Base-by-base conservation (phyloP, 1,139 yeast genomes). In the Hyphopichia pseudoburtonii region DNA sequence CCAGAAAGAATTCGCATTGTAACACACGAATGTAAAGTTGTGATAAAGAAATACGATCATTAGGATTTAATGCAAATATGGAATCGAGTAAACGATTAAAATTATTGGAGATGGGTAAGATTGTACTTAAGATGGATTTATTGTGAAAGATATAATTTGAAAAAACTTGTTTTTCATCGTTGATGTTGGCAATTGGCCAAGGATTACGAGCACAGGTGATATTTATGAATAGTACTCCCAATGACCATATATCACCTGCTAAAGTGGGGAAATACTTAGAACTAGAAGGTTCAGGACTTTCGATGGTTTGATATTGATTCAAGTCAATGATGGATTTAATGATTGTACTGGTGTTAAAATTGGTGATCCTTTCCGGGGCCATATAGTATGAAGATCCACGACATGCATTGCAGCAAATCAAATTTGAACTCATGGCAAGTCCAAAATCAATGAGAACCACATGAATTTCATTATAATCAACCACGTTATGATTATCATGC, bases 331-430 rank as follows among this genome's bases (percentile, higher is more conserved):
- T 40, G 15, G 57, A 47, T 30, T 52, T 52, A 30, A 66, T 59
- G 19, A 57, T 43, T 21, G 50, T 52, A 45, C 58, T 63, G 30
- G 69, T 64, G 42, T 60, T 63, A 48, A 56, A 70, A 43, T 77
- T 76, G 40, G 73, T 74, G 17, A 85, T 69, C 55, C 95, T 70
- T 60, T 88, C 96, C 5, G 97, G 97, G 0, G 96, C 87, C 96
- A 89, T 89, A 64, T 89, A 89, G 60, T 86, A 89, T 24, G 87
- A 76, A 5, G 94, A 83, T 0, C 97, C 97, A 43, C 95, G 76
- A 45, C 95, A 88, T 29, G 82, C 80, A 50, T 85, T 86, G 44
- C 86, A 79, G 39, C 82, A 76, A 37, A 84, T 77, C 39, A 64
- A 64, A 34, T 72, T 64, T 5, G 79, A 72, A 40, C 73, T 70